A percentile compares a stretch with the other conserved stretches of the same genome.
Conservation (phyloP, 192 early-diverging fungal species). For the Coemansia sp. region DNA sequence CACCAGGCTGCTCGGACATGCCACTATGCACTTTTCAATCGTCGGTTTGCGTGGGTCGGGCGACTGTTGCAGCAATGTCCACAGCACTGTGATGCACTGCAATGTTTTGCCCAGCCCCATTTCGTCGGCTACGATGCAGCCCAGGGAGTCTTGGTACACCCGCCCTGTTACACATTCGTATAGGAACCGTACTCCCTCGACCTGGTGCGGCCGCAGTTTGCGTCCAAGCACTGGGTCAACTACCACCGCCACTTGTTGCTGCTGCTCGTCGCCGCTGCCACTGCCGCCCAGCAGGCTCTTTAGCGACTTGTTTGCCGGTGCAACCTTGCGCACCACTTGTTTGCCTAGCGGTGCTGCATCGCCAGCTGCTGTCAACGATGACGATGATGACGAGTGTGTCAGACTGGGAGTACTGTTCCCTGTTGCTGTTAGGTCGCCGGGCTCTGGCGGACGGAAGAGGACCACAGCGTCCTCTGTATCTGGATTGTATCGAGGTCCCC, state of each 20-base stretch:
- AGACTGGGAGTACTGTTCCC: conserved; percentile 41
- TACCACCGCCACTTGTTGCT: conserved; percentile 63
- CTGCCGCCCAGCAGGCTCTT: conserved; percentile 55
- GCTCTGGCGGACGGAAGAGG: conserved; percentile 71
- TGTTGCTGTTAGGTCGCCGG: conserved; percentile 60
- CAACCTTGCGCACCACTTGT: conserved; percentile 9
- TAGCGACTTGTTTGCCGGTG: conserved; percentile 41
- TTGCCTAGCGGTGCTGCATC: too few species aligned
- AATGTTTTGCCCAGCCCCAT: conserved; percentile 90
- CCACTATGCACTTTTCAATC: conserved; percentile 96
- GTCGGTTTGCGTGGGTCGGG: conserved; percentile 83
- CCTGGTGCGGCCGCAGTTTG: conserved; percentile 91
- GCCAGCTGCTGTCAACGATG: conserved; percentile 1
- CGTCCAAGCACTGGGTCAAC: conserved; percentile 85
- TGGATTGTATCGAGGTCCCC: conserved; percentile 77
- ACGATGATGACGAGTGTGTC: conserved; percentile 8
- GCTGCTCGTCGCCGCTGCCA: conserved; percentile 9
- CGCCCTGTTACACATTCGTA: conserved; percentile 92
- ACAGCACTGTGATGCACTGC: conserved; percentile 93
- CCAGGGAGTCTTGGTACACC: conserved; percentile 70
- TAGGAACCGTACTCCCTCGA: conserved; percentile 95
- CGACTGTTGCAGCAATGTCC: conserved; percentile 95
- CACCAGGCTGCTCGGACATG: conserved; percentile 93
- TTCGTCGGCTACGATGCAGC: conserved; percentile 99
- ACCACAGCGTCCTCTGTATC: conserved; percentile 81